A percentile compares a stretch with the other conserved stretches of the same genome.
Conservation (phyloP, 306 rosid genomes). For the Casuarina cunninghamiana region DNA sequence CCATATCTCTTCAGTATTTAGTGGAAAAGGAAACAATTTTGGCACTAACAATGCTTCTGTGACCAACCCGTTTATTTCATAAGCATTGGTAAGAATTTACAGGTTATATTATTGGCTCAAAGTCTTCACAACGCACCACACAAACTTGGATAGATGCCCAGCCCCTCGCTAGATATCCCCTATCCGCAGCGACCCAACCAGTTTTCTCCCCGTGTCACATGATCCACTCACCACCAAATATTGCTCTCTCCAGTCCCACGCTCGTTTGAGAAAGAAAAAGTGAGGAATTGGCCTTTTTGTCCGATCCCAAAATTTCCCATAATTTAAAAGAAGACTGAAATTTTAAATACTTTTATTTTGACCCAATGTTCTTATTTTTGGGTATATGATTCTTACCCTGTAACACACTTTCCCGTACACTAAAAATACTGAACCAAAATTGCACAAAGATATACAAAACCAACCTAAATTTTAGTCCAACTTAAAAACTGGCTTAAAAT, state of each 20-base stretch:
- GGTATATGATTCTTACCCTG: too few species aligned
- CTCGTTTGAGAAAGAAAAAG: not conserved
- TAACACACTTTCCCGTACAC: too few species aligned
- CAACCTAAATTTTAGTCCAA: too few species aligned
- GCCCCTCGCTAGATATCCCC: conserved; percentile 55
- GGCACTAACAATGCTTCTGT: conserved; percentile 7
- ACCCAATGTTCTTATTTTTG: not conserved
- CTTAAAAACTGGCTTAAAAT: too few species aligned
- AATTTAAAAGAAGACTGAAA: too few species aligned
- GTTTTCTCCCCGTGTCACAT: conserved; percentile 51
- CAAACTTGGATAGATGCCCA: conserved; percentile 43
- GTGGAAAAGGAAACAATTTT: conserved; percentile 18
- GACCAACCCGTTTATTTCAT: conserved; percentile 28
- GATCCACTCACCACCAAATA: conserved; percentile 24
- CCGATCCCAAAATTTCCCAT: not conserved
- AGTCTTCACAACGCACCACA: conserved; percentile 43
- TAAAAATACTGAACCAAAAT: too few species aligned
- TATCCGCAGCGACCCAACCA: conserved; percentile 57
- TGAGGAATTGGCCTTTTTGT: not conserved
- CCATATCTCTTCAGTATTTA: conserved; percentile 49
- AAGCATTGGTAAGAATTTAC: conserved; percentile 14
- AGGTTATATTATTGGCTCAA: conserved; percentile 37
- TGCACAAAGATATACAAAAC: too few species aligned
- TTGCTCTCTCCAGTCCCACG: not conserved
- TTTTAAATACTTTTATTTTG: not conserved